Conservation (phyloP, 495 filamentous ascomycete genomes). For the Xylaria telfairii region DNA sequence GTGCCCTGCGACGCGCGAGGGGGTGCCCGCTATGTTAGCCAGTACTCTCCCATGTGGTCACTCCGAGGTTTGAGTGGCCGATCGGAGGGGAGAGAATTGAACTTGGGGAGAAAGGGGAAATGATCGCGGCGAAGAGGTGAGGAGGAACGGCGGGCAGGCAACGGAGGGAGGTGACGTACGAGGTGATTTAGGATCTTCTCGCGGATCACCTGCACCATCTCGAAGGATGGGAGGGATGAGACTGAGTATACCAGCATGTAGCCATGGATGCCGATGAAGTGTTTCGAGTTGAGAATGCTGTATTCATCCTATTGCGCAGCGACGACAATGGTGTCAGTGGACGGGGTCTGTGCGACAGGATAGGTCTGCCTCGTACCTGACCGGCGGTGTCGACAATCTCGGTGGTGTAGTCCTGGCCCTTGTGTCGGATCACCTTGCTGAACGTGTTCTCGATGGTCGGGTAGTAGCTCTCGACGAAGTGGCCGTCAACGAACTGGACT, state of each 20-base stretch:
- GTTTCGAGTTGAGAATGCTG: constrained; percentile 95
- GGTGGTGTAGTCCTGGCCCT: constrained; percentile 90
- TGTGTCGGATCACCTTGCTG: constrained; percentile 89
- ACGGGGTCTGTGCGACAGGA: neutral
- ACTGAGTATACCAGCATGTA: constrained; percentile 99
- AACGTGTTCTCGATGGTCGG: constrained; percentile 99
- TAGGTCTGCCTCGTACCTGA: constrained; percentile 67
- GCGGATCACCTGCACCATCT: constrained; percentile 92
- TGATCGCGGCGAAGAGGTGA: constrained; percentile 1
- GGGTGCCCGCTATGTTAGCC: constrained; percentile 15
- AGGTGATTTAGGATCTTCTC: constrained; percentile 98
- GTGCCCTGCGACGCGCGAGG: constrained; percentile 68
- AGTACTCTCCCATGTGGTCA: constrained; percentile 11
- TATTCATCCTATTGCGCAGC: constrained; percentile 83
- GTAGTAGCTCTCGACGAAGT: constrained; percentile 99
- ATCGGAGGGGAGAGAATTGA: neutral
- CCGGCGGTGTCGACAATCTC: constrained; percentile 99
- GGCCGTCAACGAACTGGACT: constrained; percentile 95
- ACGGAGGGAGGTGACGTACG: constrained; percentile 58
- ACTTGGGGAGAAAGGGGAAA: constrained; percentile 33
- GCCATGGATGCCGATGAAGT: constrained; percentile 99
- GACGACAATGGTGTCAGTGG: neutral
- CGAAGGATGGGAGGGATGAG: constrained; percentile 89
- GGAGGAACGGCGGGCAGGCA: neutral
- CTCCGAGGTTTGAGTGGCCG: constrained; percentile 15